Evolutionary conservation across 208 protist species (phyloP), one percentile per base, ranked within the genome.

Genomic region (Trichomonas tenax): DNA sequence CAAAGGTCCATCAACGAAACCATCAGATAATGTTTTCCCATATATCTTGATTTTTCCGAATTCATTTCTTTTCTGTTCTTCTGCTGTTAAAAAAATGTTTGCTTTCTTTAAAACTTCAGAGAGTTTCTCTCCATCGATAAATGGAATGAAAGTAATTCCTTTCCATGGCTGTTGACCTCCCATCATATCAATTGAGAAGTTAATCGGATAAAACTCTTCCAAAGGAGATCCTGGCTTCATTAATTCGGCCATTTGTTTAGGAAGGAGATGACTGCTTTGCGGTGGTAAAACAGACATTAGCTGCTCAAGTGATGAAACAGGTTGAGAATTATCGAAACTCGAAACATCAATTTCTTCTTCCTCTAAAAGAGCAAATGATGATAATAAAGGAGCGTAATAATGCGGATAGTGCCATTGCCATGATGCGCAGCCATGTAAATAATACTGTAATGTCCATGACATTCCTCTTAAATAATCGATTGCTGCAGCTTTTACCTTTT

Each of bases 401-500:
- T 98, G 99, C 9, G 99, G 99, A 97, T 99, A 99, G 97, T 98
- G 99, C 97, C 97, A 98, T 51, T 51, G 45, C 99, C 99, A 99
- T 72, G 98, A 99, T 17, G 98, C 97, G 96, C 98, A 99, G 17
- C 99, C 99, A 49, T 98, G 97, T 96, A 99, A 99, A 97, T 99
- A 99, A 98, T 99, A 99, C 23, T 97, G 96, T 97, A 99, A 98
- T 34, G 99, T 98, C 99, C 99, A 99, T 96, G 98, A 97, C 63
- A 99, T 97, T 34, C 99, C 99, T 93, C 98, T 98, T 49, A 99
- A 96, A 98, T 99, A 99, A 96, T 96, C 86, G 31, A 15, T 1
- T 40, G 36, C 89, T 15, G 48, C 89, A 40, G 34, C 15, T 44
- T 48, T 96, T 17, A 58, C 26, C 15, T 63, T 84, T 36, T 46